These are phyloP conservation scores for Penicillium macrosclerotiorum DNA, from an alignment of 495 filamentous ascomycete species.

Conservation along the genomic window DNA sequence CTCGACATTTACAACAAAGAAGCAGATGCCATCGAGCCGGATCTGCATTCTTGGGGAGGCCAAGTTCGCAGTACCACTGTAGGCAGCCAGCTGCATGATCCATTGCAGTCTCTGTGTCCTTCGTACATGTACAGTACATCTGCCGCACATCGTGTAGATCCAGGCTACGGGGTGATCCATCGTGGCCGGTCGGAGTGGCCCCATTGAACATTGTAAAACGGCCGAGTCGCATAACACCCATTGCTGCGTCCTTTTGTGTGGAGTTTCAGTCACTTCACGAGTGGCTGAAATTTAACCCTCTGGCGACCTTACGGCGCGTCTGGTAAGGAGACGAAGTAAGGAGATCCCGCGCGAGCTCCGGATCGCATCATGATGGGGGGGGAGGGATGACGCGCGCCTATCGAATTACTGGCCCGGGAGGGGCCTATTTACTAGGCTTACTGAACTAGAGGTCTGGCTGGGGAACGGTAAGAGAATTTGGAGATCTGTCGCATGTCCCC, in stretches of 20 bases:
- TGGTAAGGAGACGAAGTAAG: slow-evolving; percentile 23
- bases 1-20: background rate
- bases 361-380: slow-evolving; percentile 10
- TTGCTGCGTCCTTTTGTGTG: slow-evolving; percentile 1
- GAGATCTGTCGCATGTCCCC: slow-evolving; percentile 1
- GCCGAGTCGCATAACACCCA: slow-evolving; percentile 21
- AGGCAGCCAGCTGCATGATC: slow-evolving; percentile 7
- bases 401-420: slow-evolving; percentile 6
- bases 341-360: slow-evolving; percentile 17
- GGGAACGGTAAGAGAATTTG: slow-evolving; percentile 1
- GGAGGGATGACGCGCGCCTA: slow-evolving; percentile 1
- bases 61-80: background rate
- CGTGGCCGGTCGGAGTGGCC: slow-evolving; percentile 3
- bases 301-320: slow-evolving; percentile 13
- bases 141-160: background rate
- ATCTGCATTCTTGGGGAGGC: slow-evolving; percentile 9
- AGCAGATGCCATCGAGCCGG: background rate
- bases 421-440: no score
- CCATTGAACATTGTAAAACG: slow-evolving; percentile 18
- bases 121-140: no score
- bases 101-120: background rate
- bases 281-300: slow-evolving; percentile 17
- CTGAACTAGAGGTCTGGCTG: background rate
- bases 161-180: slow-evolving; percentile 1
- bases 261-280: background rate